Evolutionary conservation across 73 alveolate species (phyloP).

Genomic region (Paramecium sexaurelia): DNA sequence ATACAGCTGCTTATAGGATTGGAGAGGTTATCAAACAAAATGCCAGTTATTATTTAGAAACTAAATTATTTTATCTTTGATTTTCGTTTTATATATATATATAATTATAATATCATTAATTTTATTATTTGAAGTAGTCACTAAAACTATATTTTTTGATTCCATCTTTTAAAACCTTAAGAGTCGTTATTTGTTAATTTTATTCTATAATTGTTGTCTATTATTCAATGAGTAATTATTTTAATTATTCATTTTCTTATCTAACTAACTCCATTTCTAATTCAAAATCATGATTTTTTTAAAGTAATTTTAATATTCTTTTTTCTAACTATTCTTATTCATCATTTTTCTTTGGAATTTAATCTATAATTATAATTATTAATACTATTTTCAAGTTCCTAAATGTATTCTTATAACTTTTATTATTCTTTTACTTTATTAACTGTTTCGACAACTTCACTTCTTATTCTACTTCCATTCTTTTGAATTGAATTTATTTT

Average conservation of each 20-base stretch:
- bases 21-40: conserved; percentile 70
- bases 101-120: background rate
- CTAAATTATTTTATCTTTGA: background rate
- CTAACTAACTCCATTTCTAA: background rate
- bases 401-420: conserved; percentile 9
- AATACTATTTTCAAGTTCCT: conserved; percentile 12
- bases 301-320: background rate
- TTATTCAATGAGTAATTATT: background rate
- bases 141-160: conserved; percentile 15
- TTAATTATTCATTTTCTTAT: conserved; percentile 22
- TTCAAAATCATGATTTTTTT: background rate
- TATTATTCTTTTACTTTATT: background rate
- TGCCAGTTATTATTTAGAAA: background rate
- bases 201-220: conserved; percentile 4
- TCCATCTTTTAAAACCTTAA: background rate
- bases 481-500: background rate
- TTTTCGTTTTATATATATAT: background rate
- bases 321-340: conserved; percentile 9
- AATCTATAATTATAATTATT: background rate
- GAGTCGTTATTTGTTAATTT: conserved; percentile 1
- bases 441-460: conserved; percentile 9
- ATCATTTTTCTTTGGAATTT: background rate
- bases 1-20: conserved; percentile 75
- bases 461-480: background rate
- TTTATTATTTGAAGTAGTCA: conserved; percentile 17